These are phyloP conservation scores for Tieghemiomyces parasiticus DNA, from an alignment of 192 early-diverging fungal species.

Conservation along the genomic window DNA sequence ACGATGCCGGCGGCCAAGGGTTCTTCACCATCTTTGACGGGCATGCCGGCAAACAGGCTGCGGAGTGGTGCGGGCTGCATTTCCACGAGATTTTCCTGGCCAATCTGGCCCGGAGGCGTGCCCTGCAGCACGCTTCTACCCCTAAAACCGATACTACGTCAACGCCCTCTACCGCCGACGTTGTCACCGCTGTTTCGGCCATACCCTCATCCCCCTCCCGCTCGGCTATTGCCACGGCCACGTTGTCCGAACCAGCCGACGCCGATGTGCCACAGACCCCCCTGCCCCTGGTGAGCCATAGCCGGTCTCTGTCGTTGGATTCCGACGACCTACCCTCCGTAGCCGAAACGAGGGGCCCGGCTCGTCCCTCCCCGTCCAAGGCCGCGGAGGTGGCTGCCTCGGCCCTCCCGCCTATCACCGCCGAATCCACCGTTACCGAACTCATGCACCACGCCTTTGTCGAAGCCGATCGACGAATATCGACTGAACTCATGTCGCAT, in stretches of 20 bases:
- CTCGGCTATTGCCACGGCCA: no score
- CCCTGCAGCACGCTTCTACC: neutral
- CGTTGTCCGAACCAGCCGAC: neutral
- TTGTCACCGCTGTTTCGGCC: no score
- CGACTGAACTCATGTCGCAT: constrained; percentile 55
- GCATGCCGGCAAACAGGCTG: constrained; percentile 88
- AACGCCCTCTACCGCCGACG: neutral
- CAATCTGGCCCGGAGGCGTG: neutral
- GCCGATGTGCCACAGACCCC: neutral
- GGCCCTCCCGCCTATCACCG: neutral
- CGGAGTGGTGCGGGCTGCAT: constrained; percentile 89
- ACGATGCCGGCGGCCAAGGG: constrained; percentile 57
- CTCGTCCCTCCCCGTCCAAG: no score
- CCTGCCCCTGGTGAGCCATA: neutral
- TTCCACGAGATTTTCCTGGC: constrained; percentile 38
- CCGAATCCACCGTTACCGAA: constrained; percentile 44
- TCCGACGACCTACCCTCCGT: neutral
- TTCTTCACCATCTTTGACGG: constrained; percentile 97
- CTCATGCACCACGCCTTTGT: constrained; percentile 73
- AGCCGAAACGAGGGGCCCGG: neutral
- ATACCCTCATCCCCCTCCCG: no score
- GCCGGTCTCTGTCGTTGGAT: neutral
- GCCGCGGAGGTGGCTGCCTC: no score
- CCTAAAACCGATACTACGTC: no score
- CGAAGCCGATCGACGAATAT: constrained; percentile 64